Evolutionary conservation across 306 rosid species (phyloP), one percentile per base, ranked within the genome.

Genomic region (Dryas alaskensis): DNA sequence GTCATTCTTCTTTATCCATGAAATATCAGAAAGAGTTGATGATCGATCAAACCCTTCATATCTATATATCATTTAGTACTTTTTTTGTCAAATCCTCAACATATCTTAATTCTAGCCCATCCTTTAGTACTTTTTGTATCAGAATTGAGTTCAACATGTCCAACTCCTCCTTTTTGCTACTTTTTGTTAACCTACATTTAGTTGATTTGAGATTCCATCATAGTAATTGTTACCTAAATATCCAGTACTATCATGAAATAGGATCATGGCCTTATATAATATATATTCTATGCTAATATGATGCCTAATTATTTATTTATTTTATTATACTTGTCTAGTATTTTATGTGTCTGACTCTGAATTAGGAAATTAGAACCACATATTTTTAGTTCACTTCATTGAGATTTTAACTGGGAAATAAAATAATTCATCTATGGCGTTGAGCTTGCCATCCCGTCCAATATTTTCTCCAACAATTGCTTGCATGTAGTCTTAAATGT

Each of bases 11-110:
- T 22, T 43, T 16, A 42, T 4, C 67, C 57, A 59, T 14, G 74
- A 70, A 31, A 31, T 31, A 54, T 70, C 54, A 43, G 52, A 54
- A 43, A 42, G 19, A n/a, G 42, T 52, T 19, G 74, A 17, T 60
- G 44, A 6, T 31, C 37, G 13, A 12, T 25, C 63, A 55, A 70
- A 45, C 52, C 64, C 52, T 54, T 55, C 37, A 31, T 31, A 31
- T 31, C 17, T 12, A 9, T 49, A 10, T 52, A 48, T 51, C 16
- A 51, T 51, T 69, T 4, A 16, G 60, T 50, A 9, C 73, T 51
- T 46, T 1, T 31, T 37, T 12, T 68, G 31, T 60, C n/a, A 31
- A 31, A 10, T 2, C 37, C 37, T 31, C 3, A 31, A 31, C 37
- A 31, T 31, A 2, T 31, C 37, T 31, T 31, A 31, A 31, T 31